A percentile compares a stretch with the other conserved stretches of the same genome.
Conservation (phyloP, 768 basidiomycete genomes). For the Scleroderma bovista region DNA sequence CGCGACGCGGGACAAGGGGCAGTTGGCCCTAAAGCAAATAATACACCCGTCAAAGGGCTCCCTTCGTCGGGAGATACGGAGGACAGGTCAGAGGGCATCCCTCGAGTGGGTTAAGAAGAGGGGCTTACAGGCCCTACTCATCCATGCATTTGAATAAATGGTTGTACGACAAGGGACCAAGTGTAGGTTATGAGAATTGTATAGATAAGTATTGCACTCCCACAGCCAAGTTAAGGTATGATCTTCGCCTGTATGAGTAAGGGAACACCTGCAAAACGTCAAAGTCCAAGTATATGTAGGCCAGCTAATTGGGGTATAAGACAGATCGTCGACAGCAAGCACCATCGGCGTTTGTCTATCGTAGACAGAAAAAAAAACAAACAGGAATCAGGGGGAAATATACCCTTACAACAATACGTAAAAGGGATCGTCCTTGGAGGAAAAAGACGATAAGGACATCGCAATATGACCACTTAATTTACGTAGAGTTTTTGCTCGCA, state of each 20-base stretch:
- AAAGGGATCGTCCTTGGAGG: background rate
- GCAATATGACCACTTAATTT: background rate
- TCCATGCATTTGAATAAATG: conserved; percentile 30
- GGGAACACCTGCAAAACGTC: too few relatives aligned
- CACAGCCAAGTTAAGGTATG: too few relatives aligned
- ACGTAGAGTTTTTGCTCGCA: background rate
- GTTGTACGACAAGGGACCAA: background rate
- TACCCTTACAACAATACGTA: background rate
- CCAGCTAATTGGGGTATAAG: background rate
- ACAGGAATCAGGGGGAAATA: background rate
- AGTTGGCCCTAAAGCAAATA: conserved; percentile 50
- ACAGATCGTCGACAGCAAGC: background rate
- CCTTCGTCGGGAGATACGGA: conserved; percentile 54
- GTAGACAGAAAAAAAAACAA: background rate
- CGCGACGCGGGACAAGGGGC: conserved; percentile 57
- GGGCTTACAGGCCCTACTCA: conserved; percentile 59
- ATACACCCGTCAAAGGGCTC: conserved; percentile 60
- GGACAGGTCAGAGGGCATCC: conserved; percentile 41
- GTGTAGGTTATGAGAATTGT: background rate
- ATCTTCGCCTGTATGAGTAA: too few relatives aligned
- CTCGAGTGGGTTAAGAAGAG: conserved; percentile 57
- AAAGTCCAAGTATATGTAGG: background rate
- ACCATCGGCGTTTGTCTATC: background rate
- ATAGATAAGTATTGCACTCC: background rate
- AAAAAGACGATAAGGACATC: too few relatives aligned